Percentiles rank a stretch among this genome's conserved stretches.
These are phyloP conservation scores for Fraxinus dipetala DNA, from an alignment of 305 asterid genomes.

Conservation along the genomic window DNA sequence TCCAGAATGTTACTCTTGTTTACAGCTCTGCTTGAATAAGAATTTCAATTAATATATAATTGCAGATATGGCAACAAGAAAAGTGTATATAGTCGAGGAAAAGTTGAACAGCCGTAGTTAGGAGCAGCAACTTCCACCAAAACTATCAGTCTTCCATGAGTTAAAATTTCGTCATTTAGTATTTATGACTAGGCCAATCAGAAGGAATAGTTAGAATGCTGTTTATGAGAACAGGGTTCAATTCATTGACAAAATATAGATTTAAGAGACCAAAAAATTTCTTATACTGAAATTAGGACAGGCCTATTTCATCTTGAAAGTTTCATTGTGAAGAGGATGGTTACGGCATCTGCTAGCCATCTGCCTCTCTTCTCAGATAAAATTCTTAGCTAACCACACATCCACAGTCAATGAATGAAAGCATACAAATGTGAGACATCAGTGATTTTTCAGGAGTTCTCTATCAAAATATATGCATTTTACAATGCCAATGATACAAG, in stretches of 20 bases:
- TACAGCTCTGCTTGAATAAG: conserved; percentile 20
- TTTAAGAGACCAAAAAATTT: not conserved
- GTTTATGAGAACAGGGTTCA: not conserved
- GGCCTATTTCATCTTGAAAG: not conserved
- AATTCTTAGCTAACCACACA: conserved; percentile 3
- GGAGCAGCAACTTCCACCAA: conserved; percentile 12
- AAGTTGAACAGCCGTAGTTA: not conserved
- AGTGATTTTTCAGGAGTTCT: not conserved
- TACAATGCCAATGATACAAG: conserved; percentile 2
- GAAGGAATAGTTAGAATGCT: conserved; percentile 1
- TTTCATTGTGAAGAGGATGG: conserved; percentile 2
- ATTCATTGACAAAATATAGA: conserved; percentile 7
- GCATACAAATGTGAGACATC: not conserved
- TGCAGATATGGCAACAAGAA: conserved; percentile 6
- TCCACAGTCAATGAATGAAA: not conserved
- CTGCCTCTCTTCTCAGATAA: not conserved
- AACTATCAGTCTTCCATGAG: conserved; percentile 8
- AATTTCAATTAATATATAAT: conserved; percentile 15
- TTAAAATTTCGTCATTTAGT: conserved; percentile 10
- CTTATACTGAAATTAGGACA: not conserved
- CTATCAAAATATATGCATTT: not conserved
- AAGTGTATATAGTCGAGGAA: conserved; percentile 12
- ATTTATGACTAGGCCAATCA: conserved; percentile 9
- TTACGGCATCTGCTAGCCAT: conserved; percentile 13
- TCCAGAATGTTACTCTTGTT: conserved; percentile 7